Base-by-base conservation (phyloP, 2,329 filamentous ascomycete genomes). In the Fusarium setosum region DNA sequence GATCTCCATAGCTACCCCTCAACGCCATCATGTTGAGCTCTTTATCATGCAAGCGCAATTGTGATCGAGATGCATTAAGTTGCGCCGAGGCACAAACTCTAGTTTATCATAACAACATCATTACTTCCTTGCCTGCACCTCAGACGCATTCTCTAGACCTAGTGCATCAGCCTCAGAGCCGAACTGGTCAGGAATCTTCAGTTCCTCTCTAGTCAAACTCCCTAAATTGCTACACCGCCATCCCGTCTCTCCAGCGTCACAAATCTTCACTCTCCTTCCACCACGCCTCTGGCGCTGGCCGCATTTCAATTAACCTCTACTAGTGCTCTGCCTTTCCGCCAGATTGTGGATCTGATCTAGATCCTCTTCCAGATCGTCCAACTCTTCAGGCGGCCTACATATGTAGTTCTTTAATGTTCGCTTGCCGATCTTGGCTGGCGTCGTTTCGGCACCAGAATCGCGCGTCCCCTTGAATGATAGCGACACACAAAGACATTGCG, bases 341-440 rank as follows among this genome's bases (percentile, higher is more conserved):
- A 85, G 71, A 61, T 84, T 84, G 3, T 74, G 58, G 4, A 85
- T 73, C 67, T 86, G 83, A 9, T 76, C 64, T 0, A 82, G 80
- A 65, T 86, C 83, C 0, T 62, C 62, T 9, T 81, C 75, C 9
- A 84, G 65, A 59, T 84, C 82, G 59, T 80, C 84, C 1, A 84
- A 71, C 67, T 84, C 79, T 58, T 84, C 82, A 0, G 81, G 71
- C 69, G 26, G 79, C 47, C 82, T 78, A 48, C 73, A 78, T 54
- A 85, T 75, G 67, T 83, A 84, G 47, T 79, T 72, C 47, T 76
- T 73, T 17, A 84, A 62, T 4, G 59, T 69, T 1, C 82, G 75
- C n/a, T 70, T 62, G 1, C 82, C 82, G 23, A 84, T 65, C 57
- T 59, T 69, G 17, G 56, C 51, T 6, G 59, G 56, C 18, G 47